A percentile compares a stretch with the other conserved stretches of the same genome.
Conservation (phyloP, 1,139 yeast genomes). For the Zygotorulaspora mrakii region DNA sequence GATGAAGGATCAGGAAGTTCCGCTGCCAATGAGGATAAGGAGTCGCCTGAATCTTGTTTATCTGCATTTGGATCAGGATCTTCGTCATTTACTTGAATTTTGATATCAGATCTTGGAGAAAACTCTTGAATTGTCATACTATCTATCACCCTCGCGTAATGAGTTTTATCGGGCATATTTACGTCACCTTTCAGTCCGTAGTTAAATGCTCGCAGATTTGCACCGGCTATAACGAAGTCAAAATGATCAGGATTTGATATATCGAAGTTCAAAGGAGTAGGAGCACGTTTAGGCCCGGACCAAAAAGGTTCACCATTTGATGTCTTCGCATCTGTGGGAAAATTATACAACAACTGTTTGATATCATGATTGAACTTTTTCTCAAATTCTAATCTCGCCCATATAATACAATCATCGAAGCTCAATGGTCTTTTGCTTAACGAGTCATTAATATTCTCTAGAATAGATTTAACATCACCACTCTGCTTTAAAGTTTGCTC, state of each 20-base stretch:
- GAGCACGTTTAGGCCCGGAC: slow-evolving; percentile 98
- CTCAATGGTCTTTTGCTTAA: slow-evolving; percentile 78
- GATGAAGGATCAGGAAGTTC: slow-evolving; percentile 85
- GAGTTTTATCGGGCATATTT: slow-evolving; percentile 44
- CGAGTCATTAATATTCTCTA: slow-evolving; percentile 71
- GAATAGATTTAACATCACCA: slow-evolving; percentile 83
- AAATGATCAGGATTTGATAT: slow-evolving; percentile 71
- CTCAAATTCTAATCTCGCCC: slow-evolving; percentile 94
- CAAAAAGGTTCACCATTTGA: slow-evolving; percentile 92
- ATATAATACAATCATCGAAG: slow-evolving; percentile 88
- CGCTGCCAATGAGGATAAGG: slow-evolving; percentile 56
- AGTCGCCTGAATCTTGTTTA: slow-evolving; percentile 54
- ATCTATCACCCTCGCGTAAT: slow-evolving; percentile 48
- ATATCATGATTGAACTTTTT: slow-evolving; percentile 80
- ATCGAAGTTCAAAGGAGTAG: slow-evolving; percentile 76
- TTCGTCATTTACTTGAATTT: slow-evolving; percentile 82
- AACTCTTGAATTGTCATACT: slow-evolving; percentile 61
- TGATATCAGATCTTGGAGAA: slow-evolving; percentile 67
- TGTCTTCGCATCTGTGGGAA: slow-evolving; percentile 90
- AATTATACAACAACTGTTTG: slow-evolving; percentile 82
- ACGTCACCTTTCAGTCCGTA: slow-evolving; percentile 74
- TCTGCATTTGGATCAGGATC: slow-evolving; percentile 80
- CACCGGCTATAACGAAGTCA: slow-evolving; percentile 82
- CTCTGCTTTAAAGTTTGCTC: slow-evolving; percentile 87
- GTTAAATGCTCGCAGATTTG: slow-evolving; percentile 84